Evolutionary conservation across 2,329 filamentous ascomycete genomes (phyloP), one percentile per base, ranked within the genome.

Genomic region (Cytospora chrysosperma): DNA sequence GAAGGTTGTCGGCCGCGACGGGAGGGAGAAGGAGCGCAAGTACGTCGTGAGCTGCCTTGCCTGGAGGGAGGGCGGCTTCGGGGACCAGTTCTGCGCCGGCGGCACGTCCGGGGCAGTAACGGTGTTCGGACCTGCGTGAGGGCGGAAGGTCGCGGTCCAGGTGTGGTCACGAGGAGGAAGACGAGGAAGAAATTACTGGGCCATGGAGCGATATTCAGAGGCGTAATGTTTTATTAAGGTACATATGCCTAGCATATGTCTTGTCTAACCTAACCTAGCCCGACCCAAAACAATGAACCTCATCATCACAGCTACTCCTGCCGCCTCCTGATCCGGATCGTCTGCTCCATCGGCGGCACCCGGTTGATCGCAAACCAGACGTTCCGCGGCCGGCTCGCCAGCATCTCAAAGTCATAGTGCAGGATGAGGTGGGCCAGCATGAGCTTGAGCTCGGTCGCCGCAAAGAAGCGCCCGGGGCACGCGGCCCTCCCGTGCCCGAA

Each of bases 91-190:
- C 71, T 88, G 85, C 65, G 86, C 85, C 15, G 86, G 85, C 47
- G 85, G 85, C n/a, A 87, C 84, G 27, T 87, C 85, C 56, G 86
- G 86, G 6, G 77, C 85, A 19, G 86, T 87, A n/a, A 87, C 85
- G 0, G 85, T 88, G 13, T 89, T 85, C 74, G 85, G 85, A 32
- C 60, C 67, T 13, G 50, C 64, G 1, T 65, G 61, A 64, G 19
- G 2, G 32, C 5, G 7, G 21, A 34, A 47, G 9, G 4, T 9
- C 3, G 40, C 40, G 6, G 19, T 43, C 17, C 43, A 40, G 17
- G 17, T 19, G n/a, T 19, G 15, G 37, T 40, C 37, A 40, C 4
- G 15, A 17, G n/a, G 12, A 40, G 3, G 5, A 19, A 19, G 3
- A 15, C 32, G 4, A 19, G 8, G 3, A 15, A 10, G 4, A 4